These are phyloP conservation scores for Tylopilus sp. DNA, from an alignment of 768 basidiomycete species.

Conservation along the genomic window DNA sequence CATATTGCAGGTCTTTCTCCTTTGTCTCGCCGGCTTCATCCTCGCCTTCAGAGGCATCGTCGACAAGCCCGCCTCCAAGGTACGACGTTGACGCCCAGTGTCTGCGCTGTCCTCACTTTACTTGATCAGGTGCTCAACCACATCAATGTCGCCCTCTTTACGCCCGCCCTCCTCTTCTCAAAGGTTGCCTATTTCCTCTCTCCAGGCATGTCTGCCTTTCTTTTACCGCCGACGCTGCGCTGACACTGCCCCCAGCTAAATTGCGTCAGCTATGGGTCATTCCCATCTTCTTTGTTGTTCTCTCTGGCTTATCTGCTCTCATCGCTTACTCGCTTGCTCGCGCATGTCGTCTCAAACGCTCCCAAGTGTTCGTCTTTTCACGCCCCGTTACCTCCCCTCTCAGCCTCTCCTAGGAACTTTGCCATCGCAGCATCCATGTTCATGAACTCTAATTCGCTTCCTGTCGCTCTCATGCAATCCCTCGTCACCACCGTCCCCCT, in stretches of 20 bases:
- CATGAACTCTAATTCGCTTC: constrained; percentile 94
- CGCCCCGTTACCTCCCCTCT: neutral
- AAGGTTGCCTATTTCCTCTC: constrained; percentile 93
- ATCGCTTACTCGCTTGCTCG: constrained; percentile 63
- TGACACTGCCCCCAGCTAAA: constrained; percentile 47
- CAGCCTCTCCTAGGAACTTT: constrained; percentile 50
- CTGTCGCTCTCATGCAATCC: constrained; percentile 91
- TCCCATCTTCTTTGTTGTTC: constrained; percentile 78
- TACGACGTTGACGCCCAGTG: constrained; percentile 32
- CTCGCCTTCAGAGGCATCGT: constrained; percentile 78
- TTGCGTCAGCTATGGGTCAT: constrained; percentile 81
- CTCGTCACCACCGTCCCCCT: constrained; percentile 80
- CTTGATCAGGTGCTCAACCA: constrained; percentile 75
- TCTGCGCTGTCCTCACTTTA: too few relatives aligned
- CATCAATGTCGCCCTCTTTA: constrained; percentile 87
- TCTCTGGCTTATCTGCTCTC: constrained; percentile 67
- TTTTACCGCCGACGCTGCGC: neutral
- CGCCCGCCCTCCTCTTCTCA: constrained; percentile 83
- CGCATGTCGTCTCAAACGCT: constrained; percentile 62
- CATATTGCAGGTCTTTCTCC: constrained; percentile 82
- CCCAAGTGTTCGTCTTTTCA: constrained; percentile 63
- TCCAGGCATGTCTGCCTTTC: constrained; percentile 49
- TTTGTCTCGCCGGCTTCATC: constrained; percentile 80
- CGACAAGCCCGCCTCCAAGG: constrained; percentile 88
- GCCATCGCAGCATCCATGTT: constrained; percentile 83